Evolutionary conservation across 805 yeast genomes (phyloP), one percentile per base, ranked within the genome.

Genomic region (Candida pini): DNA sequence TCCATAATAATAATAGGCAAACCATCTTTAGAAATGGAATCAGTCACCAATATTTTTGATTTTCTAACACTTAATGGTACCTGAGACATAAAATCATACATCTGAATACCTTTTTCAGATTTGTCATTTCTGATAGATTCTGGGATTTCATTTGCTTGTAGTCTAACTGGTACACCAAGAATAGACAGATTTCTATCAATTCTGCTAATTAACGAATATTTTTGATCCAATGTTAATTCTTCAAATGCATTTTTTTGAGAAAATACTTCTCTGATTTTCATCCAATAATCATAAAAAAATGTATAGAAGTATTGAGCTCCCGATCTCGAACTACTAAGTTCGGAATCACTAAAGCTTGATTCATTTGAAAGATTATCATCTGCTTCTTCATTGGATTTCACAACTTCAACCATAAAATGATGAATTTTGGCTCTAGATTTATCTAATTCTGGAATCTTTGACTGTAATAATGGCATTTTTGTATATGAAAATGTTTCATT

Each of bases 11-110:
- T 61, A 15, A 78, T 68, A 1, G 92, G 94, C 0, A 75, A 58
- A 10, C 95, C 95, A 50, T 84, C 94, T 25, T 71, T 65, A 24
- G 81, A 75, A 12, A 81, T 73, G 1, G 83, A 75, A 42, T 76
- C 86, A 33, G 73, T 76, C 9, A 83, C 67, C 24, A 79, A 61
- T 0, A 62, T 49, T 5, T 67, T 53, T n/a, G 53, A 42, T 4
- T 70, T 72, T 9, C 69, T 57, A 39, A 78, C 77, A 39, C 71
- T 69, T 30, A 73, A 62, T 0, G 86, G 65, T 58, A 77, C 71
- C 36, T 76, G 78, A 18, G 76, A 71, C 86, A 87, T 79, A 44
- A 83, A 83, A 37, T 86, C 94, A 47, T 74, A 77, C 18, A 79
- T 63, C 37, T 71, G 73, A 1, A 70, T 59, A 32, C 73, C 71